Evolutionary conservation across 139 green algal genomes (phyloP), one percentile per base, ranked within the genome.

Genomic region (Chlamydomonas eustigma): DNA sequence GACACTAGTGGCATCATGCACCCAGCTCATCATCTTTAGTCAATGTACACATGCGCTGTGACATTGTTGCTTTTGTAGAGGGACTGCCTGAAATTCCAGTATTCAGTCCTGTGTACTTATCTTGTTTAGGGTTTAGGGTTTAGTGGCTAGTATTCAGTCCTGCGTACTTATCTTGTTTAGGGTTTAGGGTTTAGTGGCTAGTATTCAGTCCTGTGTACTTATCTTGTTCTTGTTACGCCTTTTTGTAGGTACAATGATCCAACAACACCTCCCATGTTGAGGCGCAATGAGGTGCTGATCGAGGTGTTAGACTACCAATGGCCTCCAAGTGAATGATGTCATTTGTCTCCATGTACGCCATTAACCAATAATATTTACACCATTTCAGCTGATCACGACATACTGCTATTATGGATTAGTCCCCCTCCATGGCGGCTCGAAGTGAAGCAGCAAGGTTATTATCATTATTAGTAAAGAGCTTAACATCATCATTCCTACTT

Each of bases 211-310:
- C 12, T 18, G 12, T 18, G 18, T 18, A 28, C 44, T 28, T 18
- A 58, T 18, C 12, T 28, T 58, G 18, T 58, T 18, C 18, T 28
- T 58, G 18, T 58, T 58, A 18, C 12, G 18, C 18, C 12, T 28
- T 18, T 58, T 18, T 58, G 44, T 18, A 58, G 44, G 44, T 95
- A 93, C 77, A 95, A 95, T 82, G 91, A 95, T 66, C 90, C 91
- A 6, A 78, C 67, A 33, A 80, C 80, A 8, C 85, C 82, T 25
- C 85, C 87, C 18, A 39, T 75, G 2, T 66, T 92, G 33, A 79
- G 90, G 24, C 80, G 85, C 28, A 95, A 97, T 64, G 92, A 97
- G 81, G 85, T 97, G 44, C 71, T 96, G 30, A 84, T 97, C 0
- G 71, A 83, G 24, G 73, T 96, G 33, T 39, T 83, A 34, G 73